Conservation (phyloP, 1,139 yeast species). For the Geotrichum aggregatum region DNA sequence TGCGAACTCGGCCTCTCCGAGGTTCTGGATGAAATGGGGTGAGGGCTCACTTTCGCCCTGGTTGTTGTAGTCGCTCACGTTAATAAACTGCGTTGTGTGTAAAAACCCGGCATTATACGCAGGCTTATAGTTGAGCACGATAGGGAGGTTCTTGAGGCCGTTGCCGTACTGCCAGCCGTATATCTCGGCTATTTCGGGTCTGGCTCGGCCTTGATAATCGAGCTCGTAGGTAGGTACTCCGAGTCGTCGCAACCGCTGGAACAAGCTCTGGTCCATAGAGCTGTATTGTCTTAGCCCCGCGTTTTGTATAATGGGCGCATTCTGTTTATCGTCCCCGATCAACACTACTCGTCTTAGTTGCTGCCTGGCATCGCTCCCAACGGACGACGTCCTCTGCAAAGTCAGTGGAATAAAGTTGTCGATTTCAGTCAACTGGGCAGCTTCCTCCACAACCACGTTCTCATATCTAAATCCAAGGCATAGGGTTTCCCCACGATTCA, state of each 20-base stretch:
- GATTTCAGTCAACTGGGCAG: constrained; percentile 37
- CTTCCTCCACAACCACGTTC: constrained; percentile 38
- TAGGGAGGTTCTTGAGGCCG: background rate
- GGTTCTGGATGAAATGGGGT: constrained; percentile 39
- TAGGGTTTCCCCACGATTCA: constrained; percentile 27
- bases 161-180: constrained; percentile 30
- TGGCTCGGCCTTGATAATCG: constrained; percentile 31
- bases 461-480: constrained; percentile 31
- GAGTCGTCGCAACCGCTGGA: constrained; percentile 31
- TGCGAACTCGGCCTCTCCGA: constrained; percentile 55
- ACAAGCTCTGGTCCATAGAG: constrained; percentile 31
- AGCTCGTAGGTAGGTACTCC: constrained; percentile 31
- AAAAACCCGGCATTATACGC: constrained; percentile 44
- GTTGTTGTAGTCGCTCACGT: constrained; percentile 37
- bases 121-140: constrained; percentile 1
- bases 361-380: background rate
- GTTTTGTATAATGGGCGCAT: constrained; percentile 30
- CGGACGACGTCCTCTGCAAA: constrained; percentile 19
- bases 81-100: constrained; percentile 41
- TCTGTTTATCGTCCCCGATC: constrained; percentile 38
- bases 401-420: constrained; percentile 38
- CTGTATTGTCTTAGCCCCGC: constrained; percentile 24
- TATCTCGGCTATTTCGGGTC: constrained; percentile 32
- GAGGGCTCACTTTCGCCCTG: constrained; percentile 35
- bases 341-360: constrained; percentile 34